Percentiles rank a stretch among this genome's conserved stretches.
phyloP scores from a whole-genome alignment of 805 yeast genomes.

The Scheffersomyces lignosus region DNA sequence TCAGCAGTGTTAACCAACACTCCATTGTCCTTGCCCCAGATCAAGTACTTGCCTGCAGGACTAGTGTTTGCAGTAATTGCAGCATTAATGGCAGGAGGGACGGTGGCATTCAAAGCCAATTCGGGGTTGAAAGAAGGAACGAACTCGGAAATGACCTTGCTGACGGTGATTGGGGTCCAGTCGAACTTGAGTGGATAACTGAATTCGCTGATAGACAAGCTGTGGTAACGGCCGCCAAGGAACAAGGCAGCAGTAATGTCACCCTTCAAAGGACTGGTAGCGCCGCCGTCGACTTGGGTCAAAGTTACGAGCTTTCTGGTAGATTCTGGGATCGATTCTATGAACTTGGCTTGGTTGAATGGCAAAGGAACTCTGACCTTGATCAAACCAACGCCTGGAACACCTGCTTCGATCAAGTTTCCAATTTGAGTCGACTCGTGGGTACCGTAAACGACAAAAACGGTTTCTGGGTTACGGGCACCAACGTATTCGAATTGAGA shows the following conservation, averaged over 20 bases:
- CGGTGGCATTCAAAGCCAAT: constrained; percentile 19
- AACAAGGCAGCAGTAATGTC: constrained; percentile 76
- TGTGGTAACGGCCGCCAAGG: constrained; percentile 43
- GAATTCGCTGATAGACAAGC: constrained; percentile 48
- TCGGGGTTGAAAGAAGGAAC: constrained; percentile 27
- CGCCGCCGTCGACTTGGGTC: constrained; percentile 47
- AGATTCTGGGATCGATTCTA: constrained; percentile 55
- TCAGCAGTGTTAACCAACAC: constrained; percentile 56
- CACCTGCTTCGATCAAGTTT: constrained; percentile 37
- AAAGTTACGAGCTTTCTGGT: constrained; percentile 65
- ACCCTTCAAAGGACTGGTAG: constrained; percentile 55
- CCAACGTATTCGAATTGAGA: constrained; percentile 74
- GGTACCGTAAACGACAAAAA: constrained; percentile 83
- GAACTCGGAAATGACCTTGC: constrained; percentile 49
- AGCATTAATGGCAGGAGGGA: constrained; percentile 19
- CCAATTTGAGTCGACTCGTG: constrained; percentile 58
- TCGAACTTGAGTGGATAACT: constrained; percentile 50
- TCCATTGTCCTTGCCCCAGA: constrained; percentile 72
- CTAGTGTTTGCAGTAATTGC: constrained; percentile 40
- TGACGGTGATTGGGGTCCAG: constrained; percentile 57
- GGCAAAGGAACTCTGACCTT: constrained; percentile 80
- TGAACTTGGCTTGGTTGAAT: constrained; percentile 64
- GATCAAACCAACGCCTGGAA: constrained; percentile 58
- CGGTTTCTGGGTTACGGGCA: constrained; percentile 57
- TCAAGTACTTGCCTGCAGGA: constrained; percentile 47